These are phyloP conservation scores for Lyophyllum atratum DNA, from an alignment of 768 basidiomycete species.

Conservation along the genomic window DNA sequence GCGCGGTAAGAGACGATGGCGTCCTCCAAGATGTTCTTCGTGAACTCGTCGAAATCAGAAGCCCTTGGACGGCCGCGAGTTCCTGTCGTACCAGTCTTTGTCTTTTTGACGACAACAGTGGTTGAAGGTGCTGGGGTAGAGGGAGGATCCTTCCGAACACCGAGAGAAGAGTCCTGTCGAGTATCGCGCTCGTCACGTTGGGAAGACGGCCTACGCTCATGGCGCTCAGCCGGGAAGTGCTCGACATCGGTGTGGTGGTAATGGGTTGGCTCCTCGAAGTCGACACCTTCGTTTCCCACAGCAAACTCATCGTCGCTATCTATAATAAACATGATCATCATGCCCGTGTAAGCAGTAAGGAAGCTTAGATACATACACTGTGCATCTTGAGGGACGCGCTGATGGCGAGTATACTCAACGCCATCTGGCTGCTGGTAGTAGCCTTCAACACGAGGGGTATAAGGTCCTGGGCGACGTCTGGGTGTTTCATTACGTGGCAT, in stretches of 20 bases:
- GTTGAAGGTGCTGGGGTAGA: not conserved
- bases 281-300: not conserved
- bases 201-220: not conserved
- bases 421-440: not conserved
- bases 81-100: not conserved
- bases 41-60: slow-evolving; percentile 2
- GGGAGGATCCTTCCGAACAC: slow-evolving; percentile 1
- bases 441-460: not conserved
- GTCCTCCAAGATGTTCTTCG: not conserved
- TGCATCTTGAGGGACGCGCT: not conserved
- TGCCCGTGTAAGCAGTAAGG: too few species aligned
- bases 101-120: slow-evolving; percentile 2
- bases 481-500: not conserved
- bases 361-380: not conserved
- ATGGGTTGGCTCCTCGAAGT: not conserved
- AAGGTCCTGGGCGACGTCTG: not conserved
- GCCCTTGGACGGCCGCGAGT: not conserved
- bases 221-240: not conserved
- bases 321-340: too few species aligned
- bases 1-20: not conserved
- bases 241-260: not conserved
- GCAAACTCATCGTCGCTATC: not conserved
- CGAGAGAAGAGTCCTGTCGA: not conserved
- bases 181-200: too few species aligned
- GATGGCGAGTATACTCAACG: not conserved